These are phyloP conservation scores for Paraphaeosphaeria minitans DNA, from an alignment of 2,329 filamentous ascomycete species.

Conservation along the genomic window DNA sequence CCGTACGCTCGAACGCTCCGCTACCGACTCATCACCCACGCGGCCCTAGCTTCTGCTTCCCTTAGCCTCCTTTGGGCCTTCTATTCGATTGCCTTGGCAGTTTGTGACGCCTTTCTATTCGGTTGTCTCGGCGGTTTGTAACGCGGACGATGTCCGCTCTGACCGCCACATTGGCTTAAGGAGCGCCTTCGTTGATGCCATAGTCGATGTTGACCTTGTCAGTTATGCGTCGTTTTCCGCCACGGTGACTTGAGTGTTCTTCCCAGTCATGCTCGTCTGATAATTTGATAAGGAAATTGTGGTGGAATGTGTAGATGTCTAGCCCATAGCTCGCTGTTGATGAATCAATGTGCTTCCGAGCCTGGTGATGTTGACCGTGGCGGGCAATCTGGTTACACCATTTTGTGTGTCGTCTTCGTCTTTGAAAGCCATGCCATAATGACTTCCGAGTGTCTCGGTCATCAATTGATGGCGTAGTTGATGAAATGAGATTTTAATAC, in stretches of 20 bases:
- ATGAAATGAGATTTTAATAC: slow-evolving; percentile 1
- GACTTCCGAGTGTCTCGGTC: background rate
- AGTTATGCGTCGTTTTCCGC: slow-evolving; percentile 16
- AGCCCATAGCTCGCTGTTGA: background rate
- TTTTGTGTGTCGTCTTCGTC: background rate
- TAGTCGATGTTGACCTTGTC: slow-evolving; percentile 30
- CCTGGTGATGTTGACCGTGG: background rate
- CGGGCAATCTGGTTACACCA: background rate
- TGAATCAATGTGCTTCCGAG: too few relatives aligned
- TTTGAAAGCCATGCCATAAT: background rate
- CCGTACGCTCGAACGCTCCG: background rate
- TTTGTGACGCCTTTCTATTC: slow-evolving; percentile 19
- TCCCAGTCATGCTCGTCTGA: background rate
- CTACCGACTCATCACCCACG: slow-evolving; percentile 20
- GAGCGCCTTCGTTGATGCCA: slow-evolving; percentile 28
- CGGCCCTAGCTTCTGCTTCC: slow-evolving; percentile 25
- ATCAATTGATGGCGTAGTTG: background rate
- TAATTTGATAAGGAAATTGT: background rate
- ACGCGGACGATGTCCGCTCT: slow-evolving; percentile 10
- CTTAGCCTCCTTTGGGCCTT: slow-evolving; percentile 18
- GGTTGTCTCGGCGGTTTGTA: slow-evolving; percentile 7
- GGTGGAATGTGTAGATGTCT: background rate
- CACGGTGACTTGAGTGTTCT: background rate
- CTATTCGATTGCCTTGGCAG: slow-evolving; percentile 13
- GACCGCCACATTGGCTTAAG: slow-evolving; percentile 29